Percentiles rank a stretch among this genome's conserved stretches.
These are phyloP conservation scores for Acacia melanoxylon DNA, from an alignment of 306 rosid genomes.

Conservation along the genomic window DNA sequence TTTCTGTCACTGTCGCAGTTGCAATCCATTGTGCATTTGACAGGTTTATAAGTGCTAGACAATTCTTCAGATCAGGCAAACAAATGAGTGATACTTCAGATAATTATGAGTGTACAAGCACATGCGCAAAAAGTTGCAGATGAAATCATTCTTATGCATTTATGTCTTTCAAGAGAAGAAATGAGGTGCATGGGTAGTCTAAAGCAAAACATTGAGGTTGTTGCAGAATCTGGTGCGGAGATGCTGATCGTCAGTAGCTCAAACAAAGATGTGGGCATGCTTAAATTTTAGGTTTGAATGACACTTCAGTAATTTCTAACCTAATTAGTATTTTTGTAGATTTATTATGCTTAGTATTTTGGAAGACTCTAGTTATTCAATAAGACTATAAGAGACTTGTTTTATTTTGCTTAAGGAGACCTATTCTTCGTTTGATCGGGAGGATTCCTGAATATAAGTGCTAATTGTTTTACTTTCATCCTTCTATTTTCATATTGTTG, in stretches of 20 bases:
- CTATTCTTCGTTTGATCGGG: neutral
- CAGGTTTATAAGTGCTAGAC: constrained; percentile 72
- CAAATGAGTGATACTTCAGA: constrained; percentile 26
- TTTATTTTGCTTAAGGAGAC: neutral
- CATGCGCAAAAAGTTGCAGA: constrained; percentile 2
- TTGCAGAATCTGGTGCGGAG: neutral
- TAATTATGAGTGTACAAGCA: constrained; percentile 12
- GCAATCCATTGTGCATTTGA: constrained; percentile 77
- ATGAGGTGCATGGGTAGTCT: neutral
- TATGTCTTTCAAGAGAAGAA: constrained; percentile 15
- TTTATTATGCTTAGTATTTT: neutral
- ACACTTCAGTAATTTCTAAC: neutral
- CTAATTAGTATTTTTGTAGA: neutral
- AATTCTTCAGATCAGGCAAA: constrained; percentile 35
- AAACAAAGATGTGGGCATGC: neutral
- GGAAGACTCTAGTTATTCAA: neutral
- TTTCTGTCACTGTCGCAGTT: constrained; percentile 58
- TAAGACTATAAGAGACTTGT: neutral
- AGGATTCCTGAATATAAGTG: neutral
- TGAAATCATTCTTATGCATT: neutral
- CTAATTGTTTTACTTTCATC: neutral
- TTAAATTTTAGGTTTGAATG: neutral
- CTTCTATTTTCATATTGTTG: too few species aligned
- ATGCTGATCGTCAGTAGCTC: neutral
- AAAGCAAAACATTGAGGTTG: neutral